phyloP scores from a whole-genome alignment of 139 green algal species.

The Tetraselmis chui region DNA sequence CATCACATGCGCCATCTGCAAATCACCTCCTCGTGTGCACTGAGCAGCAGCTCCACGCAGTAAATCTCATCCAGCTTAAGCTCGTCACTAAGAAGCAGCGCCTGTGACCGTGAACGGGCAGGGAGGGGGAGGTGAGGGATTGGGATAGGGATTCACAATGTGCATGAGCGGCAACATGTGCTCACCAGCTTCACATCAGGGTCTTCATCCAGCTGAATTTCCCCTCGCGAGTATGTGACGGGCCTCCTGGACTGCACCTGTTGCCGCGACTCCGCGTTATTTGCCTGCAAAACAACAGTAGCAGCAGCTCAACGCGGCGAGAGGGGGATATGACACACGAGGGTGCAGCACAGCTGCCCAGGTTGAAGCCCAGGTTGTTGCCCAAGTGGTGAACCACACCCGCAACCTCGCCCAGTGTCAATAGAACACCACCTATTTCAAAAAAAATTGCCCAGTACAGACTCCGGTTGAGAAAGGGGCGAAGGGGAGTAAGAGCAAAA shows the following conservation, averaged over 20 bases:
- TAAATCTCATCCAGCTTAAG: slow-evolving; percentile 58
- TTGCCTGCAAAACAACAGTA: slow-evolving; percentile 44
- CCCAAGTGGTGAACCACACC: too few relatives aligned
- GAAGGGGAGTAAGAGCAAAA: too few relatives aligned
- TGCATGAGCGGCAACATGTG: background rate
- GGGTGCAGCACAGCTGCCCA: too few relatives aligned
- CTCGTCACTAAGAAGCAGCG: slow-evolving; percentile 50
- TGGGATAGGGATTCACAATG: background rate
- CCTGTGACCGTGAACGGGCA: slow-evolving; percentile 20
- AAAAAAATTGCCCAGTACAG: background rate
- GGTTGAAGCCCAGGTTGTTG: too few relatives aligned
- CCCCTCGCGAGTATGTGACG: slow-evolving; percentile 33
- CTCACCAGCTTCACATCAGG: slow-evolving; percentile 49
- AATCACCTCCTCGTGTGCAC: slow-evolving; percentile 47
- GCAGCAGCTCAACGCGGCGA: too few relatives aligned
- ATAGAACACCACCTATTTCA: background rate
- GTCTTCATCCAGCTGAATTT: slow-evolving; percentile 50
- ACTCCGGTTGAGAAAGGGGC: too few relatives aligned
- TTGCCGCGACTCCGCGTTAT: slow-evolving; percentile 34
- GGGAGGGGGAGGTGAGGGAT: background rate
- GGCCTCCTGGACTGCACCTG: slow-evolving; percentile 40
- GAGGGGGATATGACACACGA: too few relatives aligned
- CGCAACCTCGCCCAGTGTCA: too few relatives aligned
- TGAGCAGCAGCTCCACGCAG: slow-evolving; percentile 48
- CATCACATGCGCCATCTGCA: background rate